Percentiles rank a stretch among this genome's conserved stretches.
Conservation (phyloP, 345 rosid species). For the Euphorbia tirucalli region DNA sequence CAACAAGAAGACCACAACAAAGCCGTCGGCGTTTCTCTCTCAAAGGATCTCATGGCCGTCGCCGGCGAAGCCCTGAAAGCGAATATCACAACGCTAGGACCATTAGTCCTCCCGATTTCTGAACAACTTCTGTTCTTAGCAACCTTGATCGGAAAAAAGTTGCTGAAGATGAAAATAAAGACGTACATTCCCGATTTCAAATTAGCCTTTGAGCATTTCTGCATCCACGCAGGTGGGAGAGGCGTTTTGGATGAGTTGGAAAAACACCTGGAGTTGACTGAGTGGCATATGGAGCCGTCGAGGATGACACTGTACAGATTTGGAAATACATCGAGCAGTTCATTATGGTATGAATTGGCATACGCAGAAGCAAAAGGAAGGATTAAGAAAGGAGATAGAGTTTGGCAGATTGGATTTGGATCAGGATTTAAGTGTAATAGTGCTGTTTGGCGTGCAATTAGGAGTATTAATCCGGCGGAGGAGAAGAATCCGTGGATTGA, state of each 20-base stretch:
- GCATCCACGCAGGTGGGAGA: slow-evolving; percentile 80
- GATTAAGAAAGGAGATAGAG: slow-evolving; percentile 61
- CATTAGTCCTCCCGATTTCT: slow-evolving; percentile 25
- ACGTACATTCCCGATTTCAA: slow-evolving; percentile 75
- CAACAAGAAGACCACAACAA: slow-evolving; percentile 12
- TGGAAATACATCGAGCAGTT: slow-evolving; percentile 84
- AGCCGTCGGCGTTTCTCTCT: slow-evolving; percentile 13
- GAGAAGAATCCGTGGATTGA: slow-evolving; percentile 81
- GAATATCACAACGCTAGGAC: slow-evolving; percentile 21
- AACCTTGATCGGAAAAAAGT: neutral
- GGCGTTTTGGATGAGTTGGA: slow-evolving; percentile 77
- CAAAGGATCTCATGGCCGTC: slow-evolving; percentile 22
- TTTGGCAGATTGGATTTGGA: slow-evolving; percentile 82
- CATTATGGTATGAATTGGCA: slow-evolving; percentile 75
- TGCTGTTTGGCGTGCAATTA: slow-evolving; percentile 70
- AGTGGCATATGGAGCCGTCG: slow-evolving; percentile 85
- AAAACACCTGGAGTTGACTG: slow-evolving; percentile 58
- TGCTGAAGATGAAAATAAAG: slow-evolving; percentile 27
- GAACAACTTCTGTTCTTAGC: slow-evolving; percentile 19
- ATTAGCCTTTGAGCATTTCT: slow-evolving; percentile 79
- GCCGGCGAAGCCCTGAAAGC: slow-evolving; percentile 23
- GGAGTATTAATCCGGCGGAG: slow-evolving; percentile 49
- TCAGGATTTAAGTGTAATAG: slow-evolving; percentile 86
- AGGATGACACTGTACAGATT: slow-evolving; percentile 74
- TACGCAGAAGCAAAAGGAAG: slow-evolving; percentile 78